Evolutionary conservation across 108 stramenopile genomes (phyloP).

Genomic region (Skeletonema grethae): DNA sequence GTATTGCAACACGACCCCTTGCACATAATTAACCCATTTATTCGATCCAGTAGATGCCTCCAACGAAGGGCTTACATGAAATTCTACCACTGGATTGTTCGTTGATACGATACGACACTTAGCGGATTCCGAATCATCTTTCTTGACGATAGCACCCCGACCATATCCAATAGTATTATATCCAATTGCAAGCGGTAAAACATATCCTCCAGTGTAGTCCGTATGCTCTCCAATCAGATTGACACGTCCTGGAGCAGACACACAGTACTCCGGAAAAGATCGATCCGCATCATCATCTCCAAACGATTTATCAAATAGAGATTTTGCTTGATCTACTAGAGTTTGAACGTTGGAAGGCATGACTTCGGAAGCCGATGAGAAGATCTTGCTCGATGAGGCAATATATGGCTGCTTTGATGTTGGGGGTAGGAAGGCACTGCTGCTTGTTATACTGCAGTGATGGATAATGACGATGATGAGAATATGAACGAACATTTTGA

Average conservation of each 20-base stretch:
- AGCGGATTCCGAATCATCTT: not conserved
- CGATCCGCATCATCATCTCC: not conserved
- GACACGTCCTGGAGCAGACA: conserved; percentile 83
- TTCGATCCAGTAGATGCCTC: conserved; percentile 40
- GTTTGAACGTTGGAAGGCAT: conserved; percentile 28
- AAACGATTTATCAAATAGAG: conserved; percentile 36
- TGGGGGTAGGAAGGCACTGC: not conserved
- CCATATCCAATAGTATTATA: conserved; percentile 78
- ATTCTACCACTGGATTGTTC: conserved; percentile 42
- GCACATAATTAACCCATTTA: conserved; percentile 91
- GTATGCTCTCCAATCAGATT: conserved; percentile 96
- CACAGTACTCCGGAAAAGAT: conserved; percentile 2
- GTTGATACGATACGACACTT: conserved; percentile 59
- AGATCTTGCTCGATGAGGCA: not conserved
- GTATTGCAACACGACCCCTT: conserved; percentile 89
- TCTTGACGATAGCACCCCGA: conserved; percentile 46
- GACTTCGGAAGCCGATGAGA: not conserved
- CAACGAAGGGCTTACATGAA: conserved; percentile 48
- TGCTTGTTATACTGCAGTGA: not conserved
- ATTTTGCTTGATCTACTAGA: conserved; percentile 37
- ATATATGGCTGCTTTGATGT: not conserved
- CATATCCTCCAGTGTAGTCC: conserved; percentile 96
- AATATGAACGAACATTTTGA: conserved; percentile 4
- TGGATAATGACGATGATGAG: conserved; percentile 1
- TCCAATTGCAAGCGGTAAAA: conserved; percentile 91